These are phyloP conservation scores for Kwoniella heveanensis DNA, from an alignment of 768 basidiomycete genomes.

Conservation along the genomic window DNA sequence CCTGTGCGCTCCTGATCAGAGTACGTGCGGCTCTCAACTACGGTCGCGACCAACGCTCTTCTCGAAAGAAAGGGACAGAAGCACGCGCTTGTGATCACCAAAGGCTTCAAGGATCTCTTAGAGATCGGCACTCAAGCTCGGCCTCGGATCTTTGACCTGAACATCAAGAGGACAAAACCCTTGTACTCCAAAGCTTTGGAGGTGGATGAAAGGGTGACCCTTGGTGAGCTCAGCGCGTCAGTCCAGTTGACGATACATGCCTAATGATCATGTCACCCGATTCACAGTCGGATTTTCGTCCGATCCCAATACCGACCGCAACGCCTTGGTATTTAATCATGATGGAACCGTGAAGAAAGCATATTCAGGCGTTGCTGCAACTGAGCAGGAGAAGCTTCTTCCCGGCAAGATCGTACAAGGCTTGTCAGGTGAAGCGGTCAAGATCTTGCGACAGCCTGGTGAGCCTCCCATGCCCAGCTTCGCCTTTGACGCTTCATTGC, in stretches of 20 bases:
- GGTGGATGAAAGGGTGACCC: constrained; percentile 66
- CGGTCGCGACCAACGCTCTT: constrained; percentile 38
- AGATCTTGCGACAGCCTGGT: constrained; percentile 60
- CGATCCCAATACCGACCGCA: constrained; percentile 75
- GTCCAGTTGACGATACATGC: constrained; percentile 61
- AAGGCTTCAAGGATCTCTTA: constrained; percentile 35
- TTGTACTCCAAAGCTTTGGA: constrained; percentile 62
- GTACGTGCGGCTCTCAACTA: constrained; percentile 38
- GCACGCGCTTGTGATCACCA: constrained; percentile 37
- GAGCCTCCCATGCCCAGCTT: constrained; percentile 27
- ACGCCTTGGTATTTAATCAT: constrained; percentile 74
- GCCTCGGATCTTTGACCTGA: constrained; percentile 69
- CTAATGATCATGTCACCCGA: constrained; percentile 64
- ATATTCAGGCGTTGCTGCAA: constrained; percentile 75
- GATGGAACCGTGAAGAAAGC: constrained; percentile 67
- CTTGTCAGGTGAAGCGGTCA: constrained; percentile 71
- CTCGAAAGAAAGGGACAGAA: constrained; percentile 35
- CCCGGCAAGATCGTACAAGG: background rate
- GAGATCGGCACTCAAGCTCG: constrained; percentile 64
- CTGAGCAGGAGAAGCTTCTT: constrained; percentile 54
- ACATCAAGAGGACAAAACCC: constrained; percentile 61
- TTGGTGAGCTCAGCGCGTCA: constrained; percentile 66
- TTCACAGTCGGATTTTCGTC: constrained; percentile 91
- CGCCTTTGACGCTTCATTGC: background rate
- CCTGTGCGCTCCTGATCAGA: constrained; percentile 59